Evolutionary conservation across 2,329 filamentous ascomycete genomes (phyloP), one percentile per base, ranked within the genome.

Genomic region (Hirsutella rhossiliensis): DNA sequence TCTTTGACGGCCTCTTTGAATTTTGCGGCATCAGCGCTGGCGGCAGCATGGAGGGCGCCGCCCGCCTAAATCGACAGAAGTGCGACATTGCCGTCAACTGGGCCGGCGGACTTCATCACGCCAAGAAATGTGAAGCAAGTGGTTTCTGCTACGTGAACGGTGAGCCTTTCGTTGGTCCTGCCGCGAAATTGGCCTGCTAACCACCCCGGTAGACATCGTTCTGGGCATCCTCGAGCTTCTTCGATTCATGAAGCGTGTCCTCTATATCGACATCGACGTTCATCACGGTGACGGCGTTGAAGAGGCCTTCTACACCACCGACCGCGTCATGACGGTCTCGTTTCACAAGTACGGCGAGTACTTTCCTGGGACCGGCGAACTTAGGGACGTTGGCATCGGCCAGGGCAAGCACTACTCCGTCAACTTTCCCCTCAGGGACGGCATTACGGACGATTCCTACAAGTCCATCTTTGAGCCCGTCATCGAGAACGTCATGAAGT

Each of bases 141-240:
- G 92, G 92, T 31, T 98, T 98, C 69, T 98, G 92, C 71, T 98
- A 98, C 62, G 87, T 97, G 54, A 98, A 98, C 62, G 90, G 86
- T 77, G 78, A 72, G 66, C 71, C 5, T 17, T 1, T 5, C 8
- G 9, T 20, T 4, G 7, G 9, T 23, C 5, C 13, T 8, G 15
- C 3, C 17, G 8, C 1, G 9, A 7, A 9, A 5, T 4, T n/a
- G 3, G 3, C 15, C 23, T 27, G 11, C 43, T 47, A 18, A 47
- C 34, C 6, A 7, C 5, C 5, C 30, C 15, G 28, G 11, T 67
- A 96, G 78, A 98, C 64, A 97, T 98, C 50, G 92, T 98, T 30
- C 82, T 98, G 34, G 88, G 87, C 29, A 94, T 96, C 53, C 81
- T 97, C 42, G 87, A 97, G 58, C 77, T 98, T 3, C 74, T 98